These are phyloP conservation scores for Cercospora zeae-maydis DNA, from an alignment of 2,329 filamentous ascomycete genomes.

Conservation along the genomic window DNA sequence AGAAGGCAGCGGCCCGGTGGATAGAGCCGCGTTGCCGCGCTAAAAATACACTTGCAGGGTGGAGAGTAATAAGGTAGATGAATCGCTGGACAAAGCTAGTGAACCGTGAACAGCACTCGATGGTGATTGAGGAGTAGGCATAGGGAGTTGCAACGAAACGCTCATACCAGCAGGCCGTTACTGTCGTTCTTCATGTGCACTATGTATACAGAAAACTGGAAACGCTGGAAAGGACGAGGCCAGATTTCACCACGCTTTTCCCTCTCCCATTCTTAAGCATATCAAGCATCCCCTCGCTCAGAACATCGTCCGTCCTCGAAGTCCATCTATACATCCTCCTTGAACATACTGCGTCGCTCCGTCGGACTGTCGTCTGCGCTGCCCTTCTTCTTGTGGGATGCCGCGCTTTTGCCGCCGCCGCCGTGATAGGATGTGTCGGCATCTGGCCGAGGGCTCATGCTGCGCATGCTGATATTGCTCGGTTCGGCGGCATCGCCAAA, in stretches of 20 bases:
- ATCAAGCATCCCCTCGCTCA: not conserved
- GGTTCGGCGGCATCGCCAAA: slow-evolving; percentile 67
- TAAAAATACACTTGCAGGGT: not conserved
- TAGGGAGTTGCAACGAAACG: not conserved
- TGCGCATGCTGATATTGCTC: slow-evolving; percentile 61
- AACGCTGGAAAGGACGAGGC: not conserved
- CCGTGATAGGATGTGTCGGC: slow-evolving; percentile 49
- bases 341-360: slow-evolving; percentile 66
- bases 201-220: slow-evolving; percentile 1
- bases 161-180: not conserved
- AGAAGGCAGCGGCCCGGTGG: not conserved
- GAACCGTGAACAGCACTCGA: not conserved
- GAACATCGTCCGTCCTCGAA: not conserved
- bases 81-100: not conserved
- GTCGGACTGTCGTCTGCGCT: slow-evolving; percentile 55
- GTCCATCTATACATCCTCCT: slow-evolving; percentile 58
- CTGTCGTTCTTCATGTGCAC: slow-evolving; percentile 1
- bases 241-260: not conserved
- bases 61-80: not conserved
- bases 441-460: slow-evolving; percentile 71
- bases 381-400: slow-evolving; percentile 39
- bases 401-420: slow-evolving; percentile 27
- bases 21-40: not conserved
- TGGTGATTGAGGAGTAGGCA: not conserved
- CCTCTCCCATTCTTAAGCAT: not conserved